phyloP scores from a whole-genome alignment of 1,139 yeast species.

The Nakaseomyces sp. region DNA sequence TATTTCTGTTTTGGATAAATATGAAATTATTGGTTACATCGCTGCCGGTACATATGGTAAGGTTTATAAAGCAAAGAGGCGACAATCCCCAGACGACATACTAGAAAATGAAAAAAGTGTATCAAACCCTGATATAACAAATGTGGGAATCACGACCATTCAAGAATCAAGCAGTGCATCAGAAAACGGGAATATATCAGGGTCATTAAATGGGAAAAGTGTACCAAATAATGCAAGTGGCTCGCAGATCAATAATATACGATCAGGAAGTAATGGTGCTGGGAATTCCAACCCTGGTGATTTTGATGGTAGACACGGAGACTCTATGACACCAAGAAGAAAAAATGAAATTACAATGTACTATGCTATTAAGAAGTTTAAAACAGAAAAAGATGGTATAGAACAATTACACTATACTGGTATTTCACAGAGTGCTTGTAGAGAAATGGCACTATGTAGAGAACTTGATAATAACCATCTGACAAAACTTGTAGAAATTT shows the following conservation, averaged over 20 bases:
- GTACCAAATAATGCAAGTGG: neutral
- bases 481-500: slow-evolving; percentile 70
- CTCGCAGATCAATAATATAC: neutral
- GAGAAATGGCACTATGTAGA: slow-evolving; percentile 93
- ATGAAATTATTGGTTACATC: slow-evolving; percentile 85
- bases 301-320: neutral
- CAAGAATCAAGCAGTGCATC: neutral
- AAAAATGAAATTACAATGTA: slow-evolving; percentile 16
- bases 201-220: neutral
- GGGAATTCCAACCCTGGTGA: neutral
- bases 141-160: neutral
- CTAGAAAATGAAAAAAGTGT: slow-evolving; percentile 2
- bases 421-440: slow-evolving; percentile 87
- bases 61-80: slow-evolving; percentile 77
- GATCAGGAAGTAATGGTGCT: neutral
- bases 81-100: slow-evolving; percentile 14
- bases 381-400: slow-evolving; percentile 83
- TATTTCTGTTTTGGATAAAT: slow-evolving; percentile 66
- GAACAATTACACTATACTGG: slow-evolving; percentile 88
- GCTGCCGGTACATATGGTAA: slow-evolving; percentile 99
- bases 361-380: slow-evolving; percentile 91
- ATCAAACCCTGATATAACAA: neutral
- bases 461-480: slow-evolving; percentile 76
- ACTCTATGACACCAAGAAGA: neutral
- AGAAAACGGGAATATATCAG: neutral